Percentiles rank a stretch among this genome's conserved stretches.
These are phyloP conservation scores for Fragaria ananassa DNA, from an alignment of 306 rosid species.

Conservation along the genomic window DNA sequence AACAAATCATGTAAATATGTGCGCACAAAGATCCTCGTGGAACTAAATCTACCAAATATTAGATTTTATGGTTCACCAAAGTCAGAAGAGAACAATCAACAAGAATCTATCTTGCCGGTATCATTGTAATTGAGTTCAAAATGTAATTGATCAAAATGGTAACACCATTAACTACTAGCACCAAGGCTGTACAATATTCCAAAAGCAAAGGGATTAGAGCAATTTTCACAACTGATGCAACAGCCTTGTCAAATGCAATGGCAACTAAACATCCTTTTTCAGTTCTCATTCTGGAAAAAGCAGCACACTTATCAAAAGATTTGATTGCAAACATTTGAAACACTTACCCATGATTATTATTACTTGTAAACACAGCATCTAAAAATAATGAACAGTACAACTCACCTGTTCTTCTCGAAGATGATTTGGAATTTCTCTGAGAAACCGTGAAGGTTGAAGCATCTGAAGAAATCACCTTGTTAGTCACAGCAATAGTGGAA, in stretches of 20 bases:
- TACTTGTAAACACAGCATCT: not conserved
- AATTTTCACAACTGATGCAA: not conserved
- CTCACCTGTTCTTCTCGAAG: slow-evolving; percentile 80
- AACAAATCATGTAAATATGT: not conserved
- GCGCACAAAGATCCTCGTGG: not conserved
- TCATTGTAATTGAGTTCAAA: not conserved
- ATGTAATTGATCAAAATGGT: not conserved
- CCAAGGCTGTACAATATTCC: not conserved
- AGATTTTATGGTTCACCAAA: not conserved
- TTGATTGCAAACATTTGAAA: not conserved
- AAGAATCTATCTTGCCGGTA: not conserved
- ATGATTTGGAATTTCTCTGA: slow-evolving; percentile 81
- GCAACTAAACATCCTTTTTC: not conserved
- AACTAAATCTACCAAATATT: not conserved
- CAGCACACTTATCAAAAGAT: not conserved
- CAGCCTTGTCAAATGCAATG: not conserved
- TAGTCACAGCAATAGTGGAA: slow-evolving; percentile 14
- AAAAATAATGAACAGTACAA: slow-evolving; percentile 20
- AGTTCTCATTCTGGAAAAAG: not conserved
- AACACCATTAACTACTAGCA: not conserved
- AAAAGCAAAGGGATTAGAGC: not conserved
- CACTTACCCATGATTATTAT: not conserved
- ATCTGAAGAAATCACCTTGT: slow-evolving; percentile 43
- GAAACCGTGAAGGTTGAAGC: slow-evolving; percentile 90
- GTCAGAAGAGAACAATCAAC: not conserved